Evolutionary conservation across 108 stramenopile genomes (phyloP), one percentile per base, ranked within the genome.

Genomic region (Skeletonema tropicum): DNA sequence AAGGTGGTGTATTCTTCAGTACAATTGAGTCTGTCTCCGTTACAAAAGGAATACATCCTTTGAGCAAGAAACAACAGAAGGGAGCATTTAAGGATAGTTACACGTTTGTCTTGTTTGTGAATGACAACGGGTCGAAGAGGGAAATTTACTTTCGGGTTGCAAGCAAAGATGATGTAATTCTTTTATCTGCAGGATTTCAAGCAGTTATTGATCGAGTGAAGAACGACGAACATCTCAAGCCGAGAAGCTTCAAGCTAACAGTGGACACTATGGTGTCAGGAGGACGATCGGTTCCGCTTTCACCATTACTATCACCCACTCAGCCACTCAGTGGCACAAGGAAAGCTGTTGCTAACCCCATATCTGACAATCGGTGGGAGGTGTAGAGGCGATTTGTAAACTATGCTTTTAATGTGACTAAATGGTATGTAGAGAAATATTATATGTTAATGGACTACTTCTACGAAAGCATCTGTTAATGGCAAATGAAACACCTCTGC

Each of bases 71-170:
- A 45, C 84, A 85, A 59, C 76, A 66, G 70, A 73, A 69, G 62
- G 84, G 84, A 39, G 66, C 68, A 48, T 85, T 85, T 64, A 77
- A 85, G 38, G 72, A 78, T 60, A 82, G 80, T 66, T 66, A 76
- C 67, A 77, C 80, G n/a, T 63, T 81, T 35, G 71, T 73, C 39
- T 65, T 85, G 32, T 70, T 77, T 41, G 9, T 74, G 36, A 35
- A 65, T 38, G 36, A 39, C 12, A 57, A 67, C 23, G 83, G 75
- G 23, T 52, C 66, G 14, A 65, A 59, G 49, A 80, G 80, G 39
- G 84, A 85, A 33, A 68, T 85, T 17, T 36, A 73, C 25, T 81
- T 85, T 55, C 52, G 84, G 39, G 81, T 80, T 38, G 35, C 42
- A 35, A 70, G 19, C 30, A 85, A 75, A 61, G 80, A 73, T 6